A percentile compares a stretch with the other conserved stretches of the same genome.
phyloP scores from a whole-genome alignment of 2,329 filamentous ascomycete species.

The Xylariaceae sp. region DNA sequence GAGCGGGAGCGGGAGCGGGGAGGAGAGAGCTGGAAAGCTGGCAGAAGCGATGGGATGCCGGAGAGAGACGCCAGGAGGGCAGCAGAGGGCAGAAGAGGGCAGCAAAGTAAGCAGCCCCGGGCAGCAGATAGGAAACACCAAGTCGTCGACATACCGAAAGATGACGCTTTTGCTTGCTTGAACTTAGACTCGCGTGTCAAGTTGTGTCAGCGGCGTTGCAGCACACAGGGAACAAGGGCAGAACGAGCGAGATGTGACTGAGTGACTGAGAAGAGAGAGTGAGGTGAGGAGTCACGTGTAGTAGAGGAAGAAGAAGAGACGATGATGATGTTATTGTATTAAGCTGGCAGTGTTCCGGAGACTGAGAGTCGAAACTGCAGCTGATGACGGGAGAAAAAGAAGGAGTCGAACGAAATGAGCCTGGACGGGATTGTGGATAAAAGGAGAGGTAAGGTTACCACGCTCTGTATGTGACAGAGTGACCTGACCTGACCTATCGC shows the following conservation, averaged over 20 bases:
- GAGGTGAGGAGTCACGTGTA: conserved; percentile 20
- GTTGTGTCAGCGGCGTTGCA: conserved; percentile 35
- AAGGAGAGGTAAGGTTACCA: conserved; percentile 16
- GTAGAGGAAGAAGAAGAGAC: conserved; percentile 1
- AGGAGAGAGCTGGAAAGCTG: background rate
- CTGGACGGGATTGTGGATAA: conserved; percentile 23
- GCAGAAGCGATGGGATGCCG: conserved; percentile 4
- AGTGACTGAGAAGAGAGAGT: conserved; percentile 16
- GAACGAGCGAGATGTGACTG: conserved; percentile 23
- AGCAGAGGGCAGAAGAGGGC: background rate
- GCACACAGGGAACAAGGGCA: conserved; percentile 19
- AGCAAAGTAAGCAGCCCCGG: background rate
- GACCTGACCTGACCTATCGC: conserved; percentile 7
- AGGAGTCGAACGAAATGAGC: conserved; percentile 25
- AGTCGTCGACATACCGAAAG: conserved; percentile 25
- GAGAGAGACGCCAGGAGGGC: background rate
- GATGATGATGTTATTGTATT: conserved; percentile 2
- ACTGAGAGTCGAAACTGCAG: conserved; percentile 18
- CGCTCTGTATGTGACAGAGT: conserved; percentile 17
- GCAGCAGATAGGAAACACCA: conserved; percentile 9
- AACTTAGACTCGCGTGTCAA: conserved; percentile 16
- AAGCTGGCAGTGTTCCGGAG: conserved; percentile 8
- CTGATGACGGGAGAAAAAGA: conserved; percentile 15
- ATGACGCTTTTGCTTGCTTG: conserved; percentile 16
- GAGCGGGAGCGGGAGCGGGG: background rate